Percentiles rank a stretch among this genome's conserved stretches.
Evolutionary conservation across 2,329 filamentous ascomycete genomes (phyloP).

Genomic region (Cordyceps pruinosa): DNA sequence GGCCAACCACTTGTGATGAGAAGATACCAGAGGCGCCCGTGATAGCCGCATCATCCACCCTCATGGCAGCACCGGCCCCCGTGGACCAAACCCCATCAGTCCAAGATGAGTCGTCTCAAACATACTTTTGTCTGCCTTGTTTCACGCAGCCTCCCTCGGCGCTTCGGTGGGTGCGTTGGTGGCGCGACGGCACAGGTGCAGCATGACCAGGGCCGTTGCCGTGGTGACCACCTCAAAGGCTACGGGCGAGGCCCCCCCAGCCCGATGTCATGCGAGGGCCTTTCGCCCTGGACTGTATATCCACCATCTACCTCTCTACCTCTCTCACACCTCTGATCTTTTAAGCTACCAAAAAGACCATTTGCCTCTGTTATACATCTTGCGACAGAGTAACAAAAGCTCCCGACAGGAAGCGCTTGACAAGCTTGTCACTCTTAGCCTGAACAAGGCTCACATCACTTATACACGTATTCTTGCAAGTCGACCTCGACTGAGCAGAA

Average conservation of each 20-base stretch:
- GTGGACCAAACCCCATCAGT: neutral
- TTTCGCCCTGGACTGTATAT: slow-evolving; percentile 17
- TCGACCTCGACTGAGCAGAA: slow-evolving; percentile 44
- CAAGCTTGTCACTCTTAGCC: slow-evolving; percentile 21
- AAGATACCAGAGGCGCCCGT: neutral
- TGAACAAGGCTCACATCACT: slow-evolving; percentile 25
- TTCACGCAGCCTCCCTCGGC: slow-evolving; percentile 11
- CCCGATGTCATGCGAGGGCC: slow-evolving; percentile 16
- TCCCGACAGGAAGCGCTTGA: slow-evolving; percentile 1
- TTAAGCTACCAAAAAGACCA: slow-evolving; percentile 12
- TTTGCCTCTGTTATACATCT: slow-evolving; percentile 13
- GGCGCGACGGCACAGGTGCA: slow-evolving; percentile 6
- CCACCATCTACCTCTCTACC: slow-evolving; percentile 18
- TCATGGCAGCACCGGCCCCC: neutral
- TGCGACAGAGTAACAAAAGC: slow-evolving; percentile 12
- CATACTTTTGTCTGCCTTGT: slow-evolving; percentile 6
- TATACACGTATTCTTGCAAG: slow-evolving; percentile 23
- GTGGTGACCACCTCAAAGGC: slow-evolving; percentile 28
- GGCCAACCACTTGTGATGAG: neutral
- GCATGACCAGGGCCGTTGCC: slow-evolving; percentile 21
- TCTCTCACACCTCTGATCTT: slow-evolving; percentile 10
- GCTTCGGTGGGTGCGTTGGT: slow-evolving; percentile 11
- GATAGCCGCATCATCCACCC: neutral
- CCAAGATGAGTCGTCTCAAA: slow-evolving; percentile 1
- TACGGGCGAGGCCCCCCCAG: slow-evolving; percentile 17